Conservation (phyloP, 139 green algal genomes). For the Coelastrella sp. region DNA sequence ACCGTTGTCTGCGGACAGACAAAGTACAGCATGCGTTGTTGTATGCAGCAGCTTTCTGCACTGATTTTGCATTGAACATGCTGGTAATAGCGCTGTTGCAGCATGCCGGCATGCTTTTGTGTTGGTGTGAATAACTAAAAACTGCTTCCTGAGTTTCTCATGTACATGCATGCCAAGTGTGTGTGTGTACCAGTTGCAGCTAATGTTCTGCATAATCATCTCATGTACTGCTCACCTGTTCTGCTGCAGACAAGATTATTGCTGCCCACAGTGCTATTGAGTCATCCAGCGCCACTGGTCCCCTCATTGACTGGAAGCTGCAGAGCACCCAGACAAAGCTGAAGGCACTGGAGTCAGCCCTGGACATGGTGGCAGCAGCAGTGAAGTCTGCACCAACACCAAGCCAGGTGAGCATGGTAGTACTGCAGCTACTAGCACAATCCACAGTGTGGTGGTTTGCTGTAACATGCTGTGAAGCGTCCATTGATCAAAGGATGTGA, state of each 20-base stretch:
- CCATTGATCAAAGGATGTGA: neutral
- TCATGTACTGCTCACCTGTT: neutral
- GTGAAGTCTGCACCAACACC: constrained; percentile 24
- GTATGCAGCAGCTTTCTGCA: no score
- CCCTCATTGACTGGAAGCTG: constrained; percentile 36
- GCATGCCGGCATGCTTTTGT: neutral
- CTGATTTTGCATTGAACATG: no score
- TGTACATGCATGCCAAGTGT: neutral
- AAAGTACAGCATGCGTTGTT: neutral
- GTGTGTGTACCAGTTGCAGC: neutral
- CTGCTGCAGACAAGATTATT: constrained; percentile 30
- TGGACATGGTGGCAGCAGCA: constrained; percentile 3
- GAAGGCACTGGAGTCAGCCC: constrained; percentile 6
- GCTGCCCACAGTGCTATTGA: neutral
- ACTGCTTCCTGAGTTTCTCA: neutral
- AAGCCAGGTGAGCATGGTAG: constrained; percentile 12
- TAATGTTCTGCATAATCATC: neutral
- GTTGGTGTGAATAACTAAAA: neutral
- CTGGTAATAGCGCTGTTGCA: no score
- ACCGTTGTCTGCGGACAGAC: neutral
- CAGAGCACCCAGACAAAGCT: neutral
- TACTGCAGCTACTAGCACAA: neutral
- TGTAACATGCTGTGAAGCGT: neutral
- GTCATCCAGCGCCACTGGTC: neutral
- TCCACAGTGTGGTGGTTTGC: neutral